Base-by-base conservation (phyloP, 352 stramenopile genomes). In the Globisporangium rhizosaccharum region DNA sequence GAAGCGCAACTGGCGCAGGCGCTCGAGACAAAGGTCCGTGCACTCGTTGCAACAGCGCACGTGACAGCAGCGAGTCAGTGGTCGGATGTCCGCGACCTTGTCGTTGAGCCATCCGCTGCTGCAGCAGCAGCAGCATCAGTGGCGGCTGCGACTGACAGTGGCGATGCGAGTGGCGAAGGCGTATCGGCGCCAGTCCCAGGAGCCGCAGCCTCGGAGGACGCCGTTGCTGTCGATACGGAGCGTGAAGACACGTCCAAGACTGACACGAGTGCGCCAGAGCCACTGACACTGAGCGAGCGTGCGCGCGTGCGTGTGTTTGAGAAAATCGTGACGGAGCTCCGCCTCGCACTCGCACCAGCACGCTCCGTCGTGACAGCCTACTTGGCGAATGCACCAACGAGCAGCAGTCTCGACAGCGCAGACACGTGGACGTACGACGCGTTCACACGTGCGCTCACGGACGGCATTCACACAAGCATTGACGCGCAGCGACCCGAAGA, bases 401-500 rank as follows among this genome's bases (percentile, higher is more conserved):
- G 57, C 37, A 41, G 50, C 15, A 33, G 48, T 15, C 70, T 85
- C 45, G 59, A 64, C 7, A 62, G 83, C 1, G 63, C 56, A 0
- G 65, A 75, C 28, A 53, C 63, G 12, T 78, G 71, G 7, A 75
- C 60, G 14, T 86, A 67, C 30, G 66, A 73, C 6, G 68, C 62
- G 0, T 89, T 83, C 57, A 46, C 39, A 1, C 55, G 63, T 14
- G 73, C 66, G 1, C 54, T 89, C 1, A 60, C 68, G 18, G 63
- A 53, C 37, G 71, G 77, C 11, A 68, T 88, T 5, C 47, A 62
- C 12, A 30, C 58, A 4, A 48, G 53, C 9, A 51, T 85, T 23
- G 74, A 88, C 3, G 70, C 59, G 8, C 85, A 85, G 33, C 70
- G 76, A 15, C 68, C 72, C 20, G 79, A 91, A 57, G 77, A 91